A percentile compares a stretch with the other conserved stretches of the same genome.
Evolutionary conservation across 129 eudicot genomes (phyloP).

Genomic region (Pittosporum tobira): DNA sequence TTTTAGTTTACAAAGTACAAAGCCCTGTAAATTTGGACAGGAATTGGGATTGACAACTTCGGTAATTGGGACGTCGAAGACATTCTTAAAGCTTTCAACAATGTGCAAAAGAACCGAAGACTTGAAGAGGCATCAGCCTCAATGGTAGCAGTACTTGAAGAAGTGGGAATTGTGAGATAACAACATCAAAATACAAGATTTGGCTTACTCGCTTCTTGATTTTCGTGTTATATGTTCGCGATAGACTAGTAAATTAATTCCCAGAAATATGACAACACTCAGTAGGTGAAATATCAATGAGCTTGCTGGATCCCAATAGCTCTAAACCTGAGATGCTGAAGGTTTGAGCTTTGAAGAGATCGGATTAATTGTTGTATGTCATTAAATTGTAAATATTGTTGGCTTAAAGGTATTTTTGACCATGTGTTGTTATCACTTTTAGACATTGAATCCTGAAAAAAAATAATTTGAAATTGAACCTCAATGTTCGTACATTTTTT

Average conservation of each 20-base stretch:
- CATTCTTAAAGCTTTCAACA: constrained; percentile 54
- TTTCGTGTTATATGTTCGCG: not conserved
- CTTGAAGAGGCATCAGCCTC: constrained; percentile 95
- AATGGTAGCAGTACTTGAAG: constrained; percentile 71
- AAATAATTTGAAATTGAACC: no score
- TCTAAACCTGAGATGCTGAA: not conserved
- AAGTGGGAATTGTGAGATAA: constrained; percentile 41
- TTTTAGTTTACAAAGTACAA: not conserved
- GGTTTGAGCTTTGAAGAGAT: constrained; percentile 13
- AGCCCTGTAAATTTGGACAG: constrained; percentile 35
- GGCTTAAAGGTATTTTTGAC: no score
- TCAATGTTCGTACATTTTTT: no score
- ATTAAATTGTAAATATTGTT: constrained; percentile 45
- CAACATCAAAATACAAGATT: constrained; percentile 1
- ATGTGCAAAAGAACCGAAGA: constrained; percentile 60
- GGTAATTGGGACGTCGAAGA: constrained; percentile 79
- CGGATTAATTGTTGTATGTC: constrained; percentile 25
- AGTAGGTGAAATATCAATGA: constrained; percentile 14
- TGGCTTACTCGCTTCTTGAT: constrained; percentile 12
- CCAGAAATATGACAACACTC: constrained; percentile 10
- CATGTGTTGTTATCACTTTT: no score
- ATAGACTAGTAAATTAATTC: not conserved
- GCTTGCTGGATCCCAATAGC: constrained; percentile 3
- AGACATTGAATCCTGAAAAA: no score
- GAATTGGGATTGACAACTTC: constrained; percentile 73